A percentile compares a stretch with the other conserved stretches of the same genome.
Evolutionary conservation across 202 grass and related monocot genomes (phyloP).

Genomic region (Carex arenaria): DNA sequence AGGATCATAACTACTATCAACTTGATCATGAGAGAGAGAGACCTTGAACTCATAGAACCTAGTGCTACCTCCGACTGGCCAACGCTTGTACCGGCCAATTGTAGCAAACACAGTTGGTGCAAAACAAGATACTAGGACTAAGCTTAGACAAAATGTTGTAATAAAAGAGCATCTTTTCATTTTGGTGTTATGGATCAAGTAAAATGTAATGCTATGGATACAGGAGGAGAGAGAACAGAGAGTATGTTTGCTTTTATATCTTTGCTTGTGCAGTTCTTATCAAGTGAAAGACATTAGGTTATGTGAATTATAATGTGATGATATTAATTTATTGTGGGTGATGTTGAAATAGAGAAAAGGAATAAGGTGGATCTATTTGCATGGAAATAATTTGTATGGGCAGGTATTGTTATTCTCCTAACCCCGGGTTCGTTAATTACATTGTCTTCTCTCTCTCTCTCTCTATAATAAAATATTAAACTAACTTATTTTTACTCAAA

Average conservation of each 20-base stretch:
- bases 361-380: not conserved
- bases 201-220: not conserved
- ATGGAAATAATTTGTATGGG: slow-evolving; percentile 6
- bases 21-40: slow-evolving; percentile 1
- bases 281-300: not conserved
- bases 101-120: slow-evolving; percentile 7
- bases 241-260: not conserved
- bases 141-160: not conserved
- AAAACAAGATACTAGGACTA: slow-evolving; percentile 1
- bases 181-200: not conserved
- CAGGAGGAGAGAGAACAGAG: not conserved
- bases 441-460: not conserved
- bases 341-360: not conserved
- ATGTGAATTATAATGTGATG: too few relatives aligned
- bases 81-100: not conserved
- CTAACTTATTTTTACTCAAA: too few relatives aligned
- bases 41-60: slow-evolving; percentile 47
- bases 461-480: not conserved
- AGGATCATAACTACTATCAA: not conserved
- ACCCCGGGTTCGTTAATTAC: slow-evolving; percentile 18
- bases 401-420: slow-evolving; percentile 22
- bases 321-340: not conserved
- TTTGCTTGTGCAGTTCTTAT: not conserved
- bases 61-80: slow-evolving; percentile 33
- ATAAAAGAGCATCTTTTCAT: slow-evolving; percentile 15